These are phyloP conservation scores for Leptosphaerulina australis DNA, from an alignment of 2,329 filamentous ascomycete species.

Conservation along the genomic window DNA sequence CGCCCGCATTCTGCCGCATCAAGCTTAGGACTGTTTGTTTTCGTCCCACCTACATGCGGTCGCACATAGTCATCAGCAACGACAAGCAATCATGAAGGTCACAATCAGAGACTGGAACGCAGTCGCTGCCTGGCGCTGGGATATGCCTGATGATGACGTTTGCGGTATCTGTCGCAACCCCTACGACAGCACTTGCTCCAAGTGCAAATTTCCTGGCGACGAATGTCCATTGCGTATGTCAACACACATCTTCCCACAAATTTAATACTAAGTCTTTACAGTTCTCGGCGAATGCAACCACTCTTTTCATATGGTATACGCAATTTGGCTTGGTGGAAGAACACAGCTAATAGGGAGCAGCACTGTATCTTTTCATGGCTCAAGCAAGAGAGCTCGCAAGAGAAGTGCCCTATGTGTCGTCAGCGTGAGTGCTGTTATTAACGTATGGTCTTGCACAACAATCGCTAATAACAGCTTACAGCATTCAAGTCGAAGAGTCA, in stretches of 20 bases:
- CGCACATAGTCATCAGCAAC: constrained; percentile 10
- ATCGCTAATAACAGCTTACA: constrained; percentile 27
- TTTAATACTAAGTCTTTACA: constrained; percentile 48
- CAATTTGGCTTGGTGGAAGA: background rate
- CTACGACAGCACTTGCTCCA: constrained; percentile 96
- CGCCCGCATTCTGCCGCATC: constrained; percentile 26
- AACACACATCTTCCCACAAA: background rate
- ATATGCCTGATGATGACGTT: constrained; percentile 95
- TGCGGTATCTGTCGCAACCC: constrained; percentile 98
- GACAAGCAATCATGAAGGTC: constrained; percentile 76
- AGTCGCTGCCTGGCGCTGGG: constrained; percentile 96
- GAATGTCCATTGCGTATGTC: constrained; percentile 86
- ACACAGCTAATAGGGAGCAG: constrained; percentile 53
- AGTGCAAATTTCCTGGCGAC: constrained; percentile 96
- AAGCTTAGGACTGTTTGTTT: constrained; percentile 28
- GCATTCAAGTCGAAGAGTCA: constrained; percentile 50
- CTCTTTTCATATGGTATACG: constrained; percentile 89
- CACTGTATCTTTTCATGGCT: constrained; percentile 98
- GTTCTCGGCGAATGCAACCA: constrained; percentile 97
- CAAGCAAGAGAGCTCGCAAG: constrained; percentile 89
- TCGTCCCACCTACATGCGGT: constrained; percentile 17
- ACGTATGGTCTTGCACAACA: too few species aligned
- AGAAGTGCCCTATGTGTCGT: constrained; percentile 96
- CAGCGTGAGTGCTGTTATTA: constrained; percentile 68
- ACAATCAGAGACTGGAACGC: constrained; percentile 92